Evolutionary conservation across 192 early-diverging fungal genomes (phyloP).

Genomic region (Entophlyctis helioformis): DNA sequence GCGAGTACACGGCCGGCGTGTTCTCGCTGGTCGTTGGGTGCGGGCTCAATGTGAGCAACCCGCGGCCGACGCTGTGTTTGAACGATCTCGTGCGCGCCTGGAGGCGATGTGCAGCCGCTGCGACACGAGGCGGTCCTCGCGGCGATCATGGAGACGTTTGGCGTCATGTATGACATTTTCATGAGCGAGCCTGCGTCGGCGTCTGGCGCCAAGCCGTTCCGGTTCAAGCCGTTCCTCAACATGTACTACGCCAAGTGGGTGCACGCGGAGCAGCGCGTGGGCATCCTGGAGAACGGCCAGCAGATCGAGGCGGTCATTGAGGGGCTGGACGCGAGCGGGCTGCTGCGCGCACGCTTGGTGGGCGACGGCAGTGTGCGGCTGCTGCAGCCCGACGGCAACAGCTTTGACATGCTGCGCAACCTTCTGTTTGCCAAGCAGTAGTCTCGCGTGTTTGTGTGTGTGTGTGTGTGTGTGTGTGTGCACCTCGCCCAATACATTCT

Average conservation of each 20-base stretch:
- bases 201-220: slow-evolving; percentile 8
- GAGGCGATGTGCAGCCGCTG: slow-evolving; percentile 41
- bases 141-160: slow-evolving; percentile 56
- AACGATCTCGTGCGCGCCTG: slow-evolving; percentile 63
- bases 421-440: slow-evolving; percentile 65
- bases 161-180: slow-evolving; percentile 65
- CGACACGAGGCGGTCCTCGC: slow-evolving; percentile 60
- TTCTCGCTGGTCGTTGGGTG: slow-evolving; percentile 78
- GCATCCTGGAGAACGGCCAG: too few species aligned
- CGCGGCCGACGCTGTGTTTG: slow-evolving; percentile 72
- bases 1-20: slow-evolving; percentile 53
- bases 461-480: too few species aligned
- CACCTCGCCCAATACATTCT: too few species aligned
- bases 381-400: slow-evolving; percentile 95
- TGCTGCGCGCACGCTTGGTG: slow-evolving; percentile 57
- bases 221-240: slow-evolving; percentile 62
- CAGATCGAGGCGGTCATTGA: slow-evolving; percentile 47
- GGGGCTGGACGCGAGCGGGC: slow-evolving; percentile 69
- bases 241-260: slow-evolving; percentile 82
- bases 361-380: slow-evolving; percentile 41
- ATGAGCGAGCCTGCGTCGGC: slow-evolving; percentile 19
- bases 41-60: slow-evolving; percentile 80
- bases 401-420: slow-evolving; percentile 93
- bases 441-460: too few species aligned
- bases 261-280: slow-evolving; percentile 29